Conservation (phyloP, 139 green algal species). For the Eudorina sp. region DNA sequence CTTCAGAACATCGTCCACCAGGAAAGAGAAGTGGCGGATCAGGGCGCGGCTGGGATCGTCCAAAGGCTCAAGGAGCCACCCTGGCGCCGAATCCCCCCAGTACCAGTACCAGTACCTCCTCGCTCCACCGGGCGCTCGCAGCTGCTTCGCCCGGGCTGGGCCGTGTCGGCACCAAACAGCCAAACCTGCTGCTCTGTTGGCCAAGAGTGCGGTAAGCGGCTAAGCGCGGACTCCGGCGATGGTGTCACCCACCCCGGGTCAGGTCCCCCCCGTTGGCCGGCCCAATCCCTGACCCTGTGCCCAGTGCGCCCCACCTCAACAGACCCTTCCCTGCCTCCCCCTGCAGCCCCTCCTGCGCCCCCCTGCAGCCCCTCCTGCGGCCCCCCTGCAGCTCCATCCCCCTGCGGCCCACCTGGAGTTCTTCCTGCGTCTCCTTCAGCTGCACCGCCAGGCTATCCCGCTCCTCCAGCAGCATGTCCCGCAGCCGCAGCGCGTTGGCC, state of each 20-base stretch:
- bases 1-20: background rate
- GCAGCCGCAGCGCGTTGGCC: slow-evolving; percentile 16
- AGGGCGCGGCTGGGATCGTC: background rate
- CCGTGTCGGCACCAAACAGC: too few species aligned
- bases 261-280: too few species aligned
- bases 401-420: slow-evolving; percentile 7
- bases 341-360: background rate
- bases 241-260: too few species aligned
- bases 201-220: too few species aligned
- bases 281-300: too few species aligned
- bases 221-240: too few species aligned
- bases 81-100: too few species aligned
- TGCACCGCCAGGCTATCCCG: slow-evolving; percentile 30
- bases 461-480: slow-evolving; percentile 42
- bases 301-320: too few species aligned
- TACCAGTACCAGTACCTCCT: too few species aligned
- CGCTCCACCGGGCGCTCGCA: too few species aligned
- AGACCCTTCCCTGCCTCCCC: background rate
- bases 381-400: background rate
- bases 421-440: slow-evolving; percentile 22
- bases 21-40: background rate
- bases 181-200: too few species aligned
- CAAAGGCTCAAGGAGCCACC: slow-evolving; percentile 20
- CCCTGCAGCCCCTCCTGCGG: background rate
- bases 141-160: too few species aligned